phyloP scores from a whole-genome alignment of 2,329 filamentous ascomycete species.

The Microdochium paspali region DNA sequence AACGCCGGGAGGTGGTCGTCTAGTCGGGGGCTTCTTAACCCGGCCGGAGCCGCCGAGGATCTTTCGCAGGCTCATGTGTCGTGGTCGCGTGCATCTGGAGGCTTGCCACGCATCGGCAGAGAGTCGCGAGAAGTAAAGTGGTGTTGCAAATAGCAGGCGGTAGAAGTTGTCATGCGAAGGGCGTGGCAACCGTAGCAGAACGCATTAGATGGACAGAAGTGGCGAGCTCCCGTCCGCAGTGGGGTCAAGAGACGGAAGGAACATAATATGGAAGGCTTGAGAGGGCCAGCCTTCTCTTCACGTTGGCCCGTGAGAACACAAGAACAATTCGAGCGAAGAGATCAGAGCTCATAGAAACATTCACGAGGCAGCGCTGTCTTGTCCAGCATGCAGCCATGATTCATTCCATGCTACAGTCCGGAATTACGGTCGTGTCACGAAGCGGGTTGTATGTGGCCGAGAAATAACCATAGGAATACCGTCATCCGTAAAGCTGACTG shows the following conservation, averaged over 20 bases:
- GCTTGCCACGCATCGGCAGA: neutral
- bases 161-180: neutral
- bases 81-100: constrained; percentile 8
- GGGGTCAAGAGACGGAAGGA: neutral
- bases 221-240: neutral
- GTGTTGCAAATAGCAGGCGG: too few relatives aligned
- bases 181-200: neutral
- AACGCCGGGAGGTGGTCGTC: constrained; percentile 8
- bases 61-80: constrained; percentile 18
- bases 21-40: constrained; percentile 20
- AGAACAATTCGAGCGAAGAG: too few relatives aligned
- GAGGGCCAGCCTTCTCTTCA: too few relatives aligned
- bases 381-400: too few relatives aligned
- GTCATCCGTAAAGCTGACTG: constrained; percentile 13
- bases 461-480: constrained; percentile 23
- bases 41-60: constrained; percentile 20
- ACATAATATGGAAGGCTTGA: too few relatives aligned
- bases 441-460: constrained; percentile 17
- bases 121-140: neutral
- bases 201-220: too few relatives aligned
- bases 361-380: too few relatives aligned
- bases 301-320: too few relatives aligned
- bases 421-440: too few relatives aligned
- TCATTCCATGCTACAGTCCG: too few relatives aligned
- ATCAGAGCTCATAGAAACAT: too few relatives aligned